Evolutionary conservation across 192 early-diverging fungal genomes (phyloP), one percentile per base, ranked within the genome.

Genomic region (Coemansia sp.): DNA sequence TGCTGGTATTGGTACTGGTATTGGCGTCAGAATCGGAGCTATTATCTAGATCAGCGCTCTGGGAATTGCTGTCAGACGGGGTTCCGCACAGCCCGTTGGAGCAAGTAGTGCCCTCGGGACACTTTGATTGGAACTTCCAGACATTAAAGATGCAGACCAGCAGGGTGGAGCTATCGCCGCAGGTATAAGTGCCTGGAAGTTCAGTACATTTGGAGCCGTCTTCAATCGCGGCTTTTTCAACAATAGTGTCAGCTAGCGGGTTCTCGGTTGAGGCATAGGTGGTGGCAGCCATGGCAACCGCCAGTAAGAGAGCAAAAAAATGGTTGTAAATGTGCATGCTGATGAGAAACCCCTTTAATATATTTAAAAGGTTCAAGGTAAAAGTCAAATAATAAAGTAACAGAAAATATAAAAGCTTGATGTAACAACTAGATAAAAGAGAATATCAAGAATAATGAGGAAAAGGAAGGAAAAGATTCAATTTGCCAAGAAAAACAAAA

Each of bases 401-500:
- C 43, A 18, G 18, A 2, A 50, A n/a, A 16, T 6, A 18, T 1
- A n/a, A 2, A 50, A 50, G 3, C 1, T 50, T 26, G 26, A 26
- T 26, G 3, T 26, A 26, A 26, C 3, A 26, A 26, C 26, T 26
- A 26, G 26, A 3, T 2, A 26, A 26, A 26, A 26, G 26, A 26
- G 26, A 3, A 26, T 26, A 26, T 26, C 26, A 26, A 26, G 26
- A 50, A 16, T 5, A 18, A 50, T 18, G n/a, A 5, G 15, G 47
- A 18, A 18, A 18, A 15, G 1, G n/a, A 50, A 50, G 8, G 15
- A 50, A 50, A 4, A 18, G 48, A 15, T 50, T 1, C 15, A 50
- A 13, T 9, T 44, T 44, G 43, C 3, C 26, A 65, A 64, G 40
- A 64, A 50, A 39, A 49, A 64, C 49, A 65, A 38, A 41, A 42